phyloP scores from a whole-genome alignment of 2,329 filamentous ascomycete species.

The Colletotrichum nymphaeae region DNA sequence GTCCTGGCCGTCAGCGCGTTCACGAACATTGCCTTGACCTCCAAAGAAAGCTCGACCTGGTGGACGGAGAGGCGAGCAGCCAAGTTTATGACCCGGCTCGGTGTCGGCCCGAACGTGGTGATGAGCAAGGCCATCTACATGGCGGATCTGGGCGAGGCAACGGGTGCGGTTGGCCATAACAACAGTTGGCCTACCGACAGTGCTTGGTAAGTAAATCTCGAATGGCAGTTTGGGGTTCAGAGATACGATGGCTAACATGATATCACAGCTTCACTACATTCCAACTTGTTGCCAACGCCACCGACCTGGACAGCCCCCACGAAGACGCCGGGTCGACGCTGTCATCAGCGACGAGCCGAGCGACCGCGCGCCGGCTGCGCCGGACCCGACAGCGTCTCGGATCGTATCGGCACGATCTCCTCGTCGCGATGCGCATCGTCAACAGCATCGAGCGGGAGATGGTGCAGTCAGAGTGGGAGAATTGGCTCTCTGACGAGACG shows the following conservation, averaged over 20 bases:
- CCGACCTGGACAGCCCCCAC: constrained; percentile 67
- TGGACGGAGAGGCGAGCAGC: constrained; percentile 86
- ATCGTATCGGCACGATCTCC: constrained; percentile 85
- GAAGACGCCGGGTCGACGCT: constrained; percentile 63
- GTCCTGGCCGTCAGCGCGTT: constrained; percentile 76
- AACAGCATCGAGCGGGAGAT: constrained; percentile 91
- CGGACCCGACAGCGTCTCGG: constrained; percentile 87
- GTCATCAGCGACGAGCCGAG: constrained; percentile 59
- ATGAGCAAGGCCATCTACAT: constrained; percentile 92
- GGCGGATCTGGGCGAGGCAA: constrained; percentile 78
- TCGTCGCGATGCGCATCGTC: constrained; percentile 90
- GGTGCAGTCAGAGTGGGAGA: constrained; percentile 89
- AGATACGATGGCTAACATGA: not conserved
- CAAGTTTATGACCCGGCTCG: constrained; percentile 84
- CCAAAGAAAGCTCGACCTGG: constrained; percentile 80
- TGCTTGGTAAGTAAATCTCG: constrained; percentile 54
- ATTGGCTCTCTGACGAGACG: constrained; percentile 87
- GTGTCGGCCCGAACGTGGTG: constrained; percentile 80
- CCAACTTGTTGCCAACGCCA: constrained; percentile 66
- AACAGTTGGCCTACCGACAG: constrained; percentile 57
- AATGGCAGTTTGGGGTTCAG: not conserved
- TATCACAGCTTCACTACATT: constrained; percentile 69
- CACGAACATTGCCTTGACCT: constrained; percentile 80
- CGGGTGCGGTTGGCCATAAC: constrained; percentile 49
- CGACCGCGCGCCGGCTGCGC: constrained; percentile 74